Evolutionary conservation across 2,329 filamentous ascomycete species (phyloP).

Genomic region (Fusarium sp.): DNA sequence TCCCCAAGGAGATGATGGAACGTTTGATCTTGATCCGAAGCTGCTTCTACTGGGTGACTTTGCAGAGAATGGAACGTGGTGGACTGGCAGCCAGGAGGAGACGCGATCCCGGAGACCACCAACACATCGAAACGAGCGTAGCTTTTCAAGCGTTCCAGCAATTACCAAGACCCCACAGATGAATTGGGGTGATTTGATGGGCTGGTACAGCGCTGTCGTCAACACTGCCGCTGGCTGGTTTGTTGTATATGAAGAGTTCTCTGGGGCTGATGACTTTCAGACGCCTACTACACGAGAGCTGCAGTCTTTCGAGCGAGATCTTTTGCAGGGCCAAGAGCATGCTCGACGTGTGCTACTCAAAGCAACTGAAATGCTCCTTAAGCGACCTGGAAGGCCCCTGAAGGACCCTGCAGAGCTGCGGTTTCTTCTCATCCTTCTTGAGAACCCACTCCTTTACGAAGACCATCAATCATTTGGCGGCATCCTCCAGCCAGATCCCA

Average conservation of each 20-base stretch:
- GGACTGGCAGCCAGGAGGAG: slow-evolving; percentile 72
- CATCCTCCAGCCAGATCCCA: slow-evolving; percentile 49
- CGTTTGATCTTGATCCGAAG: slow-evolving; percentile 76
- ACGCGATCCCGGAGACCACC: slow-evolving; percentile 30
- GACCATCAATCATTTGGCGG: slow-evolving; percentile 56
- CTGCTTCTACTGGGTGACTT: slow-evolving; percentile 79
- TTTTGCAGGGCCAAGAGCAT: slow-evolving; percentile 73
- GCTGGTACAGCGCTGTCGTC: slow-evolving; percentile 80
- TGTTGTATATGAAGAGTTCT: slow-evolving; percentile 67
- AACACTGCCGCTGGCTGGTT: slow-evolving; percentile 77
- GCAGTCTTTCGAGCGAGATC: slow-evolving; percentile 59
- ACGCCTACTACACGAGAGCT: slow-evolving; percentile 52
- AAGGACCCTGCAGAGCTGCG: slow-evolving; percentile 77
- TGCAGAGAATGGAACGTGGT: slow-evolving; percentile 86
- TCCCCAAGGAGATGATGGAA: slow-evolving; percentile 31
- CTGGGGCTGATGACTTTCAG: slow-evolving; percentile 44
- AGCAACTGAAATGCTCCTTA: slow-evolving; percentile 81
- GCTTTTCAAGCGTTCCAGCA: slow-evolving; percentile 23
- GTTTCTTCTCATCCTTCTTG: slow-evolving; percentile 82
- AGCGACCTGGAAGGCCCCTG: slow-evolving; percentile 79
- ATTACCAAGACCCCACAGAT: slow-evolving; percentile 70
- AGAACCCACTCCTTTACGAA: slow-evolving; percentile 79
- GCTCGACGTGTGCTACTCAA: slow-evolving; percentile 79
- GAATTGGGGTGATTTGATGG: slow-evolving; percentile 77
- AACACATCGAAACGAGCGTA: slow-evolving; percentile 30